phyloP scores from a whole-genome alignment of 2,329 filamentous ascomycete genomes.

The Xylariales sp. region DNA sequence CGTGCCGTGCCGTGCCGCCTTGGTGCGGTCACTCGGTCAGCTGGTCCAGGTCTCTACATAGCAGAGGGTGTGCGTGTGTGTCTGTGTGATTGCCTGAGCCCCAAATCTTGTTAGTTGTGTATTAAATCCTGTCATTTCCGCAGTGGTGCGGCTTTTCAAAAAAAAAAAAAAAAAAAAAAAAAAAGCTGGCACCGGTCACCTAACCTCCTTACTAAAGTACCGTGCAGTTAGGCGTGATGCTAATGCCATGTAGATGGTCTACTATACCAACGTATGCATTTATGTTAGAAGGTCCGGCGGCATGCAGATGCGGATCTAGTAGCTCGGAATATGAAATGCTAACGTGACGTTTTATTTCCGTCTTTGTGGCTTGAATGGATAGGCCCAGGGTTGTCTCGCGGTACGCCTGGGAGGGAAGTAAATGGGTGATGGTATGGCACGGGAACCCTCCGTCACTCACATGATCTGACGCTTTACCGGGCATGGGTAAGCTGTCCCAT shows the following conservation, averaged over 20 bases:
- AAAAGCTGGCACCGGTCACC: background rate
- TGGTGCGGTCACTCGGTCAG: slow-evolving; percentile 20
- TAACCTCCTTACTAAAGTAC: slow-evolving; percentile 4
- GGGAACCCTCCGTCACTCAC: slow-evolving; percentile 21
- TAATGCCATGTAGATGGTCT: background rate
- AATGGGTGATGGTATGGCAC: slow-evolving; percentile 14
- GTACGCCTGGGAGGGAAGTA: background rate
- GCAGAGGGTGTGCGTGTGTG: background rate
- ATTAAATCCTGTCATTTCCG: slow-evolving; percentile 16
- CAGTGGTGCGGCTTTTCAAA: slow-evolving; percentile 5
- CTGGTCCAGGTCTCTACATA: background rate
- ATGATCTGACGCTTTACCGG: slow-evolving; percentile 27
- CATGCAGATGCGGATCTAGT: background rate
- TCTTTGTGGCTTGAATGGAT: background rate
- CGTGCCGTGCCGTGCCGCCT: slow-evolving; percentile 35
- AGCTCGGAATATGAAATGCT: background rate
- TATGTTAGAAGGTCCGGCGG: too few species aligned
- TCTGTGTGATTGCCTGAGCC: background rate
- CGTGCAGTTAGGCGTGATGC: slow-evolving; percentile 9
- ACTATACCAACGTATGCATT: too few species aligned
- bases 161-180: too few species aligned
- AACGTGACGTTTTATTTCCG: background rate
- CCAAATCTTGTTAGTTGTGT: background rate
- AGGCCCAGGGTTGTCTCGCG: slow-evolving; percentile 5
- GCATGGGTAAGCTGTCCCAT: slow-evolving; percentile 1